Conservation (phyloP, 2,329 filamentous ascomycete species). For the Colletotrichum sp. region DNA sequence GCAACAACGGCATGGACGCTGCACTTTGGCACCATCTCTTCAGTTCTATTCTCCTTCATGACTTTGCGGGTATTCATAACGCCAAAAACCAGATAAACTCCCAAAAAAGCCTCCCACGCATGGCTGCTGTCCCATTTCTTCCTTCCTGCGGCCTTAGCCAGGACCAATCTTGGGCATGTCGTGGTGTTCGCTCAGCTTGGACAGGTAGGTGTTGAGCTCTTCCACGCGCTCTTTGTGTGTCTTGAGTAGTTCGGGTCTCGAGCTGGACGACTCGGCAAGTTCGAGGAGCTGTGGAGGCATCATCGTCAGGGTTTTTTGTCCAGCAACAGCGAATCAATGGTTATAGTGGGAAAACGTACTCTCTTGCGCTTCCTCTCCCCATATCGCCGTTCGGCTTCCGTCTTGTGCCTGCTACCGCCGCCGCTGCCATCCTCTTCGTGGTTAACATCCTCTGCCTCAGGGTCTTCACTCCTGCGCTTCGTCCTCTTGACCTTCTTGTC, state of each 20-base stretch:
- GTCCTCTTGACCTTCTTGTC: conserved; percentile 23
- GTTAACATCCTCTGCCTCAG: conserved; percentile 32
- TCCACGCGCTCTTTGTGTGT: conserved; percentile 97
- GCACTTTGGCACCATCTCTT: not conserved
- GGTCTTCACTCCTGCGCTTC: conserved; percentile 28
- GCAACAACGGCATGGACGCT: not conserved
- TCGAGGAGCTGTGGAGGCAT: conserved; percentile 70
- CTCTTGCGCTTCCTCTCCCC: conserved; percentile 83
- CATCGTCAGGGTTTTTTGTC: not conserved
- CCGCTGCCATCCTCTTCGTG: conserved; percentile 34
- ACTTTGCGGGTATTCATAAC: not conserved
- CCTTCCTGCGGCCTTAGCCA: conserved; percentile 40
- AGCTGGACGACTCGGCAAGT: conserved; percentile 65
- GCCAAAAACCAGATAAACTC: not conserved
- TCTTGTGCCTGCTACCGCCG: conserved; percentile 62
- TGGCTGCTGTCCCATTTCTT: not conserved
- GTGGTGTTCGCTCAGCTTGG: conserved; percentile 92
- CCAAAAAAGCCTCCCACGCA: not conserved
- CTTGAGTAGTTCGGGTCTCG: conserved; percentile 81
- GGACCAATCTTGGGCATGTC: conserved; percentile 83
- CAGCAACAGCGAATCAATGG: not conserved
- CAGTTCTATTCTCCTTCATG: not conserved
- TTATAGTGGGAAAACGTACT: conserved; percentile 54
- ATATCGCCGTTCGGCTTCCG: conserved; percentile 80
- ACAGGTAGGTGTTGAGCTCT: conserved; percentile 92